phyloP scores from a whole-genome alignment of 306 rosid genomes.

The Rubus parviflorus region DNA sequence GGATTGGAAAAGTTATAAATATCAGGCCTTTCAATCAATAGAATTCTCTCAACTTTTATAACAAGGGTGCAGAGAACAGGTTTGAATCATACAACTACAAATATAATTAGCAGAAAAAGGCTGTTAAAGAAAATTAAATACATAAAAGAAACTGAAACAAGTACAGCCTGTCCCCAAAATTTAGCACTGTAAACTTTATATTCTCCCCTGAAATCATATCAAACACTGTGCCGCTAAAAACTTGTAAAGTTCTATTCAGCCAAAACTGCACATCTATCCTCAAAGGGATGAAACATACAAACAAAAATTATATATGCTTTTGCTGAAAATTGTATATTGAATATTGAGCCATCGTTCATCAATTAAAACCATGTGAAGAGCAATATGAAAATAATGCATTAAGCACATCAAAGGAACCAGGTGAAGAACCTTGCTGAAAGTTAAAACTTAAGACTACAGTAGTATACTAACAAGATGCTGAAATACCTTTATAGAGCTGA shows the following conservation, averaged over 20 bases:
- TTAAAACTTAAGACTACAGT: neutral
- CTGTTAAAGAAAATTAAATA: neutral
- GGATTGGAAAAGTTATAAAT: neutral
- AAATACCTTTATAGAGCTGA: constrained; percentile 54
- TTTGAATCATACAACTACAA: neutral
- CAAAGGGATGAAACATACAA: neutral
- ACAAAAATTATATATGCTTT: neutral
- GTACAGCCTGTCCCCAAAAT: neutral
- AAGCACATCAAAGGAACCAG: neutral
- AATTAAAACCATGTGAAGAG: neutral
- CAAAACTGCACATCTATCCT: neutral
- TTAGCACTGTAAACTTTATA: neutral
- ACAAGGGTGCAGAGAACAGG: neutral
- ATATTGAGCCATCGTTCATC: neutral
- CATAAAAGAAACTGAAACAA: neutral
- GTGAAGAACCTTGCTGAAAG: neutral
- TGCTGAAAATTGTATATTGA: neutral
- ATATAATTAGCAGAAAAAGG: neutral
- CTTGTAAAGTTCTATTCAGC: neutral
- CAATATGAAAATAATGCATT: neutral
- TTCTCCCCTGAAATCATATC: neutral
- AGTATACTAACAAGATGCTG: constrained; percentile 23
- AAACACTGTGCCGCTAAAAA: no score
- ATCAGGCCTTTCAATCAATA: neutral
- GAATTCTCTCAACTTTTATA: neutral